These are phyloP conservation scores for Phaeosphaeriaceae sp. DNA, from an alignment of 2,329 filamentous ascomycete species.

Conservation along the genomic window DNA sequence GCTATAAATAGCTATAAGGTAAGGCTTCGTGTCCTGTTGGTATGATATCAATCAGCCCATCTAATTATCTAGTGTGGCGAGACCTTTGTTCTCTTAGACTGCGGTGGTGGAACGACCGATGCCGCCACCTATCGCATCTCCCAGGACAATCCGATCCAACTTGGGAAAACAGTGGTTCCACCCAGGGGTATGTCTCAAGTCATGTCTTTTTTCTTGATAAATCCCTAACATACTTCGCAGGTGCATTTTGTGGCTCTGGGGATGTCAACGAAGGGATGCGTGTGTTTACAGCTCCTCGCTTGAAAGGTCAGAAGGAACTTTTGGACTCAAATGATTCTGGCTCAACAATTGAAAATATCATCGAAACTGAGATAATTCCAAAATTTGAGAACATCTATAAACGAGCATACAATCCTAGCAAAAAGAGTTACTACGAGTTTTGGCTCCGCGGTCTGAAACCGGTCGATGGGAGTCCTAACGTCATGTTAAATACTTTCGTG, in stretches of 20 bases:
- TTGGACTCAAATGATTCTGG: background rate
- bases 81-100: constrained; percentile 18
- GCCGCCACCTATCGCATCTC: constrained; percentile 12
- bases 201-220: background rate
- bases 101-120: constrained; percentile 22
- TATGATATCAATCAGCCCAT: background rate
- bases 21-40: no score
- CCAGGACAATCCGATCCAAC: constrained; percentile 12
- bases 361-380: constrained; percentile 14
- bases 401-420: constrained; percentile 6
- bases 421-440: background rate
- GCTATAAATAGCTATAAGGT: no score
- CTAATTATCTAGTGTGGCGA: constrained; percentile 9
- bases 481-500: constrained; percentile 1
- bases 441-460: constrained; percentile 6
- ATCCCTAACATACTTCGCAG: background rate
- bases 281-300: background rate
- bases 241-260: constrained; percentile 10
- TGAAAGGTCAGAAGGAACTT: constrained; percentile 10
- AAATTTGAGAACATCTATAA: constrained; percentile 17
- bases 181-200: constrained; percentile 12
- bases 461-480: background rate
- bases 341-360: constrained; percentile 6
- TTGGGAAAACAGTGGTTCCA: constrained; percentile 9
- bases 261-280: constrained; percentile 15